Evolutionary conservation across 805 yeast genomes (phyloP).

Genomic region (Starmerella potacharoeniae): DNA sequence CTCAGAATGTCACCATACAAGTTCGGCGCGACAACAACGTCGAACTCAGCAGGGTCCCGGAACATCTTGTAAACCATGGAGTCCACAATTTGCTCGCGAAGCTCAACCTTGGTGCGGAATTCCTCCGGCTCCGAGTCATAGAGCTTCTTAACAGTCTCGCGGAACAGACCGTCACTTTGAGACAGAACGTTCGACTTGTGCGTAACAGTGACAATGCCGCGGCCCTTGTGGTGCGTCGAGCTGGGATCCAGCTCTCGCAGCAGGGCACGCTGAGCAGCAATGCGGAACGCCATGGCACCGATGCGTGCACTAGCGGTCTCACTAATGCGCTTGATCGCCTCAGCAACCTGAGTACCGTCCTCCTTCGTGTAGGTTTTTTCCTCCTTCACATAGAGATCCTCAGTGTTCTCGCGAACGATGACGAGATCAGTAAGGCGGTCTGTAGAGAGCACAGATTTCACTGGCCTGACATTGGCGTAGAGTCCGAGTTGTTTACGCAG

Average conservation of each 20-base stretch:
- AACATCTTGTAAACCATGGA: constrained; percentile 98
- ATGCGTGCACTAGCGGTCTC: constrained; percentile 78
- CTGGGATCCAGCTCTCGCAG: constrained; percentile 45
- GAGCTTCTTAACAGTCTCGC: constrained; percentile 65
- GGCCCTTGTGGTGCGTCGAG: constrained; percentile 31
- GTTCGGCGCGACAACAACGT: constrained; percentile 97
- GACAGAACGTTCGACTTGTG: constrained; percentile 94
- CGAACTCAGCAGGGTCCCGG: constrained; percentile 95
- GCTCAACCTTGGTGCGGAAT: constrained; percentile 42
- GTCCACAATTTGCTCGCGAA: constrained; percentile 95
- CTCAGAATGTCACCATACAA: constrained; percentile 93
- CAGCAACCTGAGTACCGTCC: constrained; percentile 83
- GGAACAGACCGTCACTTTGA: constrained; percentile 87
- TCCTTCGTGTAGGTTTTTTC: constrained; percentile 57
- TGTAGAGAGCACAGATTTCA: constrained; percentile 76
- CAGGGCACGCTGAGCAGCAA: constrained; percentile 81
- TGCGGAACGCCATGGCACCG: constrained; percentile 82
- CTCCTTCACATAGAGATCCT: constrained; percentile 91
- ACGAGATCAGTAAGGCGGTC: constrained; percentile 93
- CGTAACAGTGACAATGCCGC: constrained; percentile 77
- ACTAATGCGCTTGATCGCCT: constrained; percentile 92
- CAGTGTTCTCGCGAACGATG: constrained; percentile 97
- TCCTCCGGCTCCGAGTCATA: constrained; percentile 39
- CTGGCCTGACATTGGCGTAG: constrained; percentile 96
- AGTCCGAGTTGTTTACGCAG: constrained; percentile 88